phyloP scores from a whole-genome alignment of 345 rosid species.

The Populus ilicifolia region DNA sequence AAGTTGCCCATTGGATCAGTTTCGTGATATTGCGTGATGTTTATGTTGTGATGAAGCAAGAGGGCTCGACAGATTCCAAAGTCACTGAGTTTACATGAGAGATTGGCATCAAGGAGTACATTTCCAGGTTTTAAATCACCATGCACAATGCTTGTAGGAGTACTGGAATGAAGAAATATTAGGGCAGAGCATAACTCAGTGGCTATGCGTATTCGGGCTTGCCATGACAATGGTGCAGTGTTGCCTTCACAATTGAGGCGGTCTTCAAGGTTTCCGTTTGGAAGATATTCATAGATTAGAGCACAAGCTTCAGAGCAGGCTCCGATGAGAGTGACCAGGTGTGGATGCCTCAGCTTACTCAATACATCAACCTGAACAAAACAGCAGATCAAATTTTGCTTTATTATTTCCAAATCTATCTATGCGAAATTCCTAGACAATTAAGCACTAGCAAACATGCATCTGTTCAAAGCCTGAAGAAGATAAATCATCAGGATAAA shows the following conservation, averaged over 20 bases:
- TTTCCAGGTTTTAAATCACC: slow-evolving; percentile 86
- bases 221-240: slow-evolving; percentile 84
- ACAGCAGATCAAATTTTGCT: slow-evolving; percentile 3
- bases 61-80: slow-evolving; percentile 61
- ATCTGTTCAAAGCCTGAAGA: slow-evolving; percentile 18
- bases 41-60: slow-evolving; percentile 21
- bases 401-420: too few species aligned
- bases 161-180: slow-evolving; percentile 75
- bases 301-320: slow-evolving; percentile 84
- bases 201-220: slow-evolving; percentile 71
- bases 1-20: slow-evolving; percentile 70
- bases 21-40: slow-evolving; percentile 33
- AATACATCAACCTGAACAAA: slow-evolving; percentile 66
- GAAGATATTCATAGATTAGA: slow-evolving; percentile 76
- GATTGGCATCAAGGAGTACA: slow-evolving; percentile 71
- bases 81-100: slow-evolving; percentile 71
- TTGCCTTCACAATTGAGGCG: slow-evolving; percentile 69
- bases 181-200: slow-evolving; percentile 77
- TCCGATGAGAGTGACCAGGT: slow-evolving; percentile 78
- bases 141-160: slow-evolving; percentile 75
- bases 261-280: slow-evolving; percentile 93
- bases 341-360: slow-evolving; percentile 88
- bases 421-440: neutral
- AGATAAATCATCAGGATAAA: too few species aligned
- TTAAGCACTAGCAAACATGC: neutral